A percentile compares a stretch with the other conserved stretches of the same genome.
Evolutionary conservation across 495 filamentous ascomycete genomes (phyloP).

Genomic region (Penicillium dipodomyicola): DNA sequence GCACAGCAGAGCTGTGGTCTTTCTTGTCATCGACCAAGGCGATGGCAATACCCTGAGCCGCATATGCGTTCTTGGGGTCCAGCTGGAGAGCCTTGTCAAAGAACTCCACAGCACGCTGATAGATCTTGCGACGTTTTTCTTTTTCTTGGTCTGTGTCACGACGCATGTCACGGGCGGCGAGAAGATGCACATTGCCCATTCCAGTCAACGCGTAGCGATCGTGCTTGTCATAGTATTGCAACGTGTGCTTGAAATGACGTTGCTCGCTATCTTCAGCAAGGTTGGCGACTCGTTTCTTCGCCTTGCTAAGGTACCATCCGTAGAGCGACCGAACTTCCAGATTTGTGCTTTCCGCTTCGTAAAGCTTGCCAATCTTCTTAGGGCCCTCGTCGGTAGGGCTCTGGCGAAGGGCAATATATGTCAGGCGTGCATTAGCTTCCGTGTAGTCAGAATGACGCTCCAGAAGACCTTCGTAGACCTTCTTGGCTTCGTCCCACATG

Average conservation of each 20-base stretch:
- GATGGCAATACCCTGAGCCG: slow-evolving; percentile 93
- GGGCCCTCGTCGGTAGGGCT: slow-evolving; percentile 82
- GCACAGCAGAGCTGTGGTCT: slow-evolving; percentile 73
- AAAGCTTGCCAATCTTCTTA: slow-evolving; percentile 75
- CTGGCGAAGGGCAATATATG: slow-evolving; percentile 85
- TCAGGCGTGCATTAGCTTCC: slow-evolving; percentile 80
- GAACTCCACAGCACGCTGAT: slow-evolving; percentile 91
- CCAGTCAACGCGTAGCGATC: slow-evolving; percentile 90
- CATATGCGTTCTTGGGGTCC: slow-evolving; percentile 90
- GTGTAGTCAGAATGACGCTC: slow-evolving; percentile 85
- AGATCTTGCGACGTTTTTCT: slow-evolving; percentile 81
- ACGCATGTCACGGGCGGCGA: slow-evolving; percentile 88
- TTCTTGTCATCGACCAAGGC: slow-evolving; percentile 91
- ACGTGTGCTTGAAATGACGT: slow-evolving; percentile 90
- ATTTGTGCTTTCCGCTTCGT: slow-evolving; percentile 73
- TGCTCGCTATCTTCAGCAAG: slow-evolving; percentile 87
- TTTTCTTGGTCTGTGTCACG: slow-evolving; percentile 84
- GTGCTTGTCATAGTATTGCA: slow-evolving; percentile 93
- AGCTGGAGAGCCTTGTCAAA: slow-evolving; percentile 95
- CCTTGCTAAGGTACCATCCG: slow-evolving; percentile 88
- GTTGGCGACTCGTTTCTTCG: slow-evolving; percentile 74
- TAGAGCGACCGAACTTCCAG: slow-evolving; percentile 89
- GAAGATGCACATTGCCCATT: slow-evolving; percentile 91
- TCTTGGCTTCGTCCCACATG: slow-evolving; percentile 75
- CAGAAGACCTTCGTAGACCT: slow-evolving; percentile 80